Evolutionary conservation across 73 alveolate species (phyloP).

Genomic region (Uronychia binucleata): DNA sequence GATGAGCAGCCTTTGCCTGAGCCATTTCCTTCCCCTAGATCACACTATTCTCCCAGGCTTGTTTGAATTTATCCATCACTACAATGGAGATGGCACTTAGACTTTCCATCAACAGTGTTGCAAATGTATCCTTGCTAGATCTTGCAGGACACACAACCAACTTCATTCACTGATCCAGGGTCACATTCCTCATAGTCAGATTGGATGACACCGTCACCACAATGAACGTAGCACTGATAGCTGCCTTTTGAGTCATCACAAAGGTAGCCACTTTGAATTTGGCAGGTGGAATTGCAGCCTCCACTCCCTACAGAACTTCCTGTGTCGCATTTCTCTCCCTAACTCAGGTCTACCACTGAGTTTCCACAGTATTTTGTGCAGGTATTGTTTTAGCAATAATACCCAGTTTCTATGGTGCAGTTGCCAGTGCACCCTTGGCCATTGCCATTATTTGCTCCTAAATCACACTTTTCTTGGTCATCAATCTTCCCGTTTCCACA

Average conservation of each 20-base stretch:
- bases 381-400: not conserved
- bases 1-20: not conserved
- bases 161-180: too few relatives aligned
- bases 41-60: not conserved
- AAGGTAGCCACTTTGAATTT: too few relatives aligned
- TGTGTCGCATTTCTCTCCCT: not conserved
- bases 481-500: constrained; percentile 61
- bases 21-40: not conserved
- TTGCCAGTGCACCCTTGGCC: not conserved
- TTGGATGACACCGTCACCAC: not conserved
- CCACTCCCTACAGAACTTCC: not conserved
- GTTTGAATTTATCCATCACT: not conserved
- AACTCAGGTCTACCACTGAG: not conserved
- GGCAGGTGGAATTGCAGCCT: not conserved
- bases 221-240: not conserved
- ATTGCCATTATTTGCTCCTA: not conserved
- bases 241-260: not conserved
- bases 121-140: too few relatives aligned
- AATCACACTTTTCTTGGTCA: not conserved
- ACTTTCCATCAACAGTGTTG: too few relatives aligned
- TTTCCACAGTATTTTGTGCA: not conserved
- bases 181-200: not conserved
- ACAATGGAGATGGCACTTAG: not conserved
- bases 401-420: not conserved
- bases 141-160: too few relatives aligned